Percentiles rank a stretch among this genome's conserved stretches.
phyloP scores from a whole-genome alignment of 2,329 filamentous ascomycete genomes.

The Hypoxylon sp. region DNA sequence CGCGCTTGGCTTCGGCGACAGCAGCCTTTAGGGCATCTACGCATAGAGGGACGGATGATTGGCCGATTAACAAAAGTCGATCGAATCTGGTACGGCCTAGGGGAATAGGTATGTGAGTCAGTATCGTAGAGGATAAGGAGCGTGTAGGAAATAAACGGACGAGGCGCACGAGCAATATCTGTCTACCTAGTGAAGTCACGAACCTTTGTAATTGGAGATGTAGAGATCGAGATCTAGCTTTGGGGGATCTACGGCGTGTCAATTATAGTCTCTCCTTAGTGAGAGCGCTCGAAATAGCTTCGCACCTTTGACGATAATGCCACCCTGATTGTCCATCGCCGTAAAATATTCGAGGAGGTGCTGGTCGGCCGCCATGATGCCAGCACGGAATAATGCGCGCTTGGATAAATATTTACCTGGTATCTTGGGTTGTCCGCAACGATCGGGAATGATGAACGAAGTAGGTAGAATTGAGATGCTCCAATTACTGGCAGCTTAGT shows the following conservation, averaged over 20 bases:
- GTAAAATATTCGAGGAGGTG: constrained; percentile 62
- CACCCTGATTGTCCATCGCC: constrained; percentile 62
- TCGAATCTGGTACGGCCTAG: constrained; percentile 85
- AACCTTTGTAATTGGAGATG: constrained; percentile 89
- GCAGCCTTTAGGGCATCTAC: constrained; percentile 86
- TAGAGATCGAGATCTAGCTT: constrained; percentile 95
- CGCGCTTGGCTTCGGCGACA: constrained; percentile 80
- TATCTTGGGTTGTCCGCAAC: not conserved
- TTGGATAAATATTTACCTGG: not conserved
- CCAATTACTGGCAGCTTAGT: not conserved
- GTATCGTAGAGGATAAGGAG: constrained; percentile 6
- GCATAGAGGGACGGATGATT: constrained; percentile 80
- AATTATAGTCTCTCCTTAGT: constrained; percentile 20
- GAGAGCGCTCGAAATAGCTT: not conserved
- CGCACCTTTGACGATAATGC: constrained; percentile 65
- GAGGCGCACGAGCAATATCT: not conserved
- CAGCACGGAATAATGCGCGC: not conserved
- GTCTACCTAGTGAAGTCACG: constrained; percentile 37
- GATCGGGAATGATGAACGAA: not conserved
- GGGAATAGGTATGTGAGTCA: constrained; percentile 16
- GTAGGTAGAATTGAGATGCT: not conserved
- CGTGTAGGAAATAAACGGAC: not conserved
- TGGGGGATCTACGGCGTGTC: constrained; percentile 72
- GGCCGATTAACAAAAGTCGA: constrained; percentile 85
- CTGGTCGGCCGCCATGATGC: constrained; percentile 57